Percentiles rank a stretch among this genome's conserved stretches.
Evolutionary conservation across 1,284 basidiomycete genomes (phyloP).

Genomic region (Leccinum subrobustum): DNA sequence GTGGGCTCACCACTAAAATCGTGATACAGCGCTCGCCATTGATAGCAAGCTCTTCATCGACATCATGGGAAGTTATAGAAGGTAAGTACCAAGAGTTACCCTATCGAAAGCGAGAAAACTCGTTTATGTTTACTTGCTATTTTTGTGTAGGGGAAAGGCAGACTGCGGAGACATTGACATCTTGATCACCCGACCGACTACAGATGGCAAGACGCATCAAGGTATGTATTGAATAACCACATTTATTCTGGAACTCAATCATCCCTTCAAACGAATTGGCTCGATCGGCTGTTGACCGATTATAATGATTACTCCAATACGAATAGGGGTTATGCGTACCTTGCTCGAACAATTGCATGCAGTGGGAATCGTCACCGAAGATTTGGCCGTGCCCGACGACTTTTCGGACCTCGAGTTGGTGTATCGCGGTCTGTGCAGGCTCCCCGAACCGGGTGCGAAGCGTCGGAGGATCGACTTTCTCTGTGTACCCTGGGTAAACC

Average conservation of each 20-base stretch:
- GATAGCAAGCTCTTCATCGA: conserved; percentile 75
- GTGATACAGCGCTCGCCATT: conserved; percentile 56
- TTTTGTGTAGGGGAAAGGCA: conserved; percentile 57
- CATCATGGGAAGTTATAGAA: conserved; percentile 88
- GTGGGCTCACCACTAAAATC: not conserved
- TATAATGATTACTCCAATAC: not conserved
- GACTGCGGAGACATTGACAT: conserved; percentile 91
- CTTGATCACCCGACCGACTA: conserved; percentile 71
- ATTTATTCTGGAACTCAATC: not conserved
- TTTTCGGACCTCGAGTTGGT: conserved; percentile 66
- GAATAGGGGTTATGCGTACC: conserved; percentile 52
- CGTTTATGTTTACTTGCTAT: conserved; percentile 1
- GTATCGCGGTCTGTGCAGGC: conserved; percentile 77
- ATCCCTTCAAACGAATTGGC: not conserved
- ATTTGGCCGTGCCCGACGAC: conserved; percentile 71
- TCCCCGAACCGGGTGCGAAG: conserved; percentile 41
- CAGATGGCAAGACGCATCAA: conserved; percentile 71
- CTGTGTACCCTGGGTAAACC: conserved; percentile 71
- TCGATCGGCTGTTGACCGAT: not conserved
- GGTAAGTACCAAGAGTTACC: conserved; percentile 42
- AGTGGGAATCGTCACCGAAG: conserved; percentile 69
- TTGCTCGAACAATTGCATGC: conserved; percentile 60
- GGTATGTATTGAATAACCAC: conserved; percentile 38
- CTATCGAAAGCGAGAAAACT: not conserved
- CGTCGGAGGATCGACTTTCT: conserved; percentile 83